Conservation (phyloP, 1,284 basidiomycete species). For the Microbotryum violaceum region DNA sequence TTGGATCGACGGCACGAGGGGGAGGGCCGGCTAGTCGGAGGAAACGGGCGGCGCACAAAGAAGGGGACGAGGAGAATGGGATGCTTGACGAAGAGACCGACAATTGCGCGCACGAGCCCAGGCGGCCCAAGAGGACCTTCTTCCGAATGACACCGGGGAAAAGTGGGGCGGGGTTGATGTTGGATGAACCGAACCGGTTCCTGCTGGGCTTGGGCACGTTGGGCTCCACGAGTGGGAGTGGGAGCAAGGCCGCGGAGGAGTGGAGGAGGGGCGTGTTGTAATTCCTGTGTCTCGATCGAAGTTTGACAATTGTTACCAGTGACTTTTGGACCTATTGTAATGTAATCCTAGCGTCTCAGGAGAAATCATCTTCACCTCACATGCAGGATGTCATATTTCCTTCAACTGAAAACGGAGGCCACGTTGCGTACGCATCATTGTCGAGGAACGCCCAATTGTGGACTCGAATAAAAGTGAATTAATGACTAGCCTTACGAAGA, state of each 20-base stretch:
- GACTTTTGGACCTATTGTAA: too few relatives aligned
- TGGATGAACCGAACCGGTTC: slow-evolving; percentile 2
- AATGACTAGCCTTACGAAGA: too few relatives aligned
- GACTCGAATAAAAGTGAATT: too few relatives aligned
- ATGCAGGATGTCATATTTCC: too few relatives aligned
- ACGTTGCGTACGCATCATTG: too few relatives aligned
- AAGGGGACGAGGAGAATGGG: slow-evolving; percentile 46
- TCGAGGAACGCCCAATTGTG: too few relatives aligned
- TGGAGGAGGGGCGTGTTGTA: slow-evolving; percentile 2
- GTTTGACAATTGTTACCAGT: too few relatives aligned
- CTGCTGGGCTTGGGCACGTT: neutral
- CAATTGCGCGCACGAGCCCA: neutral
- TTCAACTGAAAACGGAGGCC: too few relatives aligned
- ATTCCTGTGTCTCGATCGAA: too few relatives aligned
- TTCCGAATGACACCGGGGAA: slow-evolving; percentile 2
- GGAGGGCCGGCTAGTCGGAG: neutral
- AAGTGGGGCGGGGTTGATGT: neutral
- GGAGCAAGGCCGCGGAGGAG: slow-evolving; percentile 1
- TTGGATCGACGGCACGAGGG: neutral
- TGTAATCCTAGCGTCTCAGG: too few relatives aligned
- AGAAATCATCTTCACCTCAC: too few relatives aligned
- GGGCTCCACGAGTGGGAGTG: neutral
- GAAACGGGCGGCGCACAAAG: slow-evolving; percentile 38
- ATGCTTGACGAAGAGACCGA: slow-evolving; percentile 36
- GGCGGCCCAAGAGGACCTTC: slow-evolving; percentile 17